A percentile compares a stretch with the other conserved stretches of the same genome.
Evolutionary conservation across 176 grass and related monocot species (phyloP).

Genomic region (Triticum turgidum): DNA sequence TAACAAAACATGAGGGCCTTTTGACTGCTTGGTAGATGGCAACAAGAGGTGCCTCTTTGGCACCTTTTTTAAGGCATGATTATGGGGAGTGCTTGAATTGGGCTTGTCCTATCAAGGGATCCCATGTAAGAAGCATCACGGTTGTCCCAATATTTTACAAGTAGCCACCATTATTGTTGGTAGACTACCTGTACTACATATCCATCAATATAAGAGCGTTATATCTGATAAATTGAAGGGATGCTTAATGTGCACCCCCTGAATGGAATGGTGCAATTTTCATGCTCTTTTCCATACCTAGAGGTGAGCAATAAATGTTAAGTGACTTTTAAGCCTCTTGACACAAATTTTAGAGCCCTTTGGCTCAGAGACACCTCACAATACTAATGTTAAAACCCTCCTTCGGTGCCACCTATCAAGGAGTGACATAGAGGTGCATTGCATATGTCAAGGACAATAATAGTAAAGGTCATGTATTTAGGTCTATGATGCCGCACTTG

Average conservation of each 20-base stretch:
- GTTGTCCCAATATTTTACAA: not conserved
- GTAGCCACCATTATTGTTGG: not conserved
- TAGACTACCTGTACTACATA: not conserved
- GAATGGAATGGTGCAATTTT: not conserved
- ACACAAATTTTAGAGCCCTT: not conserved
- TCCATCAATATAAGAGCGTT: not conserved
- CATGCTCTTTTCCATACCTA: not conserved
- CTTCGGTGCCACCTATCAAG: not conserved
- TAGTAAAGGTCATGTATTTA: not conserved
- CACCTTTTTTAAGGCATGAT: not conserved
- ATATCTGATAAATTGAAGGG: not conserved
- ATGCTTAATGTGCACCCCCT: not conserved
- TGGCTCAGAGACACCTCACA: not conserved
- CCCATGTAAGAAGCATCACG: not conserved
- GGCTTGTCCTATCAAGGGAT: not conserved
- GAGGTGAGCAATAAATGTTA: not conserved
- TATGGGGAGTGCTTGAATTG: not conserved
- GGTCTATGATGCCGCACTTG: no score
- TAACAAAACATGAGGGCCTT: not conserved
- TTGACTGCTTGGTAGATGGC: not conserved
- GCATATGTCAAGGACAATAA: not conserved
- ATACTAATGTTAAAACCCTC: not conserved
- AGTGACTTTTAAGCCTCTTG: not conserved
- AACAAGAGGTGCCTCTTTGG: not conserved
- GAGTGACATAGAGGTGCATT: not conserved